Percentiles rank a stretch among this genome's conserved stretches.
These are phyloP conservation scores for Calocera cornea DNA, from an alignment of 768 basidiomycete species.

Conservation along the genomic window DNA sequence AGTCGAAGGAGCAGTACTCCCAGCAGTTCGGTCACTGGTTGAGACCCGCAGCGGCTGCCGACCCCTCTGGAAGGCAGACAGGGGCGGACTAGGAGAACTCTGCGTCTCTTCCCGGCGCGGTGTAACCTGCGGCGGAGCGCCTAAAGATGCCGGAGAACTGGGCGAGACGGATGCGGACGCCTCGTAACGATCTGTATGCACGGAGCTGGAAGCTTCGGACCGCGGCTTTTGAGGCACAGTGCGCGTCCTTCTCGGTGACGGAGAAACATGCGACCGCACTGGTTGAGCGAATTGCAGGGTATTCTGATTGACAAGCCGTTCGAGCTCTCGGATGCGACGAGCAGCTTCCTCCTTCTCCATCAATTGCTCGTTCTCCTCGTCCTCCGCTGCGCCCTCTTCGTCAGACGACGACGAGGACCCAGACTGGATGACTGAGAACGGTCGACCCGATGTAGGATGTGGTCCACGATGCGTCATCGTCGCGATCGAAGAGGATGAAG, in stretches of 20 bases:
- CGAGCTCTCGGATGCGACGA: background rate
- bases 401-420: slow-evolving; percentile 41
- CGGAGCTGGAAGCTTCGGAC: background rate
- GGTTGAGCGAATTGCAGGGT: background rate
- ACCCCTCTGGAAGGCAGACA: background rate
- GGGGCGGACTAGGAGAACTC: background rate
- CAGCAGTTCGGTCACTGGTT: background rate
- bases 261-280: background rate
- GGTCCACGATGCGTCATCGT: slow-evolving; percentile 6
- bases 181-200: background rate
- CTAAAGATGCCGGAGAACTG: background rate
- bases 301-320: background rate
- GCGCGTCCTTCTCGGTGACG: background rate
- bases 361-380: slow-evolving; percentile 57
- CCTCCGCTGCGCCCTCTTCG: slow-evolving; percentile 45
- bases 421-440: slow-evolving; percentile 26
- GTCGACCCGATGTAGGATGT: slow-evolving; percentile 16
- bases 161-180: background rate
- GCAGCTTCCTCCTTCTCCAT: slow-evolving; percentile 12
- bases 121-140: background rate
- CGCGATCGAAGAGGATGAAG: slow-evolving; percentile 3
- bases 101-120: background rate
- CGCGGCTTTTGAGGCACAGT: background rate
- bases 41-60: background rate
- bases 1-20: slow-evolving; percentile 31